Evolutionary conservation across 257 asterid genomes (phyloP).

Genomic region (Nicotiana obtusifolia): DNA sequence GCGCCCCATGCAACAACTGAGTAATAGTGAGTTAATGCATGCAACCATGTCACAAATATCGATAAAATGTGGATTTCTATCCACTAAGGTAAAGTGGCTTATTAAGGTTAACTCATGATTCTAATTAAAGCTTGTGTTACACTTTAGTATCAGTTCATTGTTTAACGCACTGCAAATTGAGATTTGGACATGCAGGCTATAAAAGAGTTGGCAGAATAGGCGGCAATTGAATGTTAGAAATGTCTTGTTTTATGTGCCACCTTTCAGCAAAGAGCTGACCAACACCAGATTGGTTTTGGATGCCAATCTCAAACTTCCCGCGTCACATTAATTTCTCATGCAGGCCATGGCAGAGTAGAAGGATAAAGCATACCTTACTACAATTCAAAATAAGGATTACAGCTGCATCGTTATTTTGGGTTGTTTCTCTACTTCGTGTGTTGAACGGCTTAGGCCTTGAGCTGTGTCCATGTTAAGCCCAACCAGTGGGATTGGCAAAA

Average conservation of each 20-base stretch:
- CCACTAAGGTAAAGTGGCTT: neutral
- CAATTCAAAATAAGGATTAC: too few relatives aligned
- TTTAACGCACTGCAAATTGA: neutral
- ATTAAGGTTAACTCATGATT: neutral
- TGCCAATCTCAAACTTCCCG: neutral
- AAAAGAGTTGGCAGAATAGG: slow-evolving; percentile 7
- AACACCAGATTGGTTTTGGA: neutral
- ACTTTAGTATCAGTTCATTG: neutral
- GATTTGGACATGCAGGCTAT: neutral
- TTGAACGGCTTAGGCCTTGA: neutral
- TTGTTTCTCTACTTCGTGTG: neutral
- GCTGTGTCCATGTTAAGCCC: neutral
- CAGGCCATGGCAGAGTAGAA: neutral
- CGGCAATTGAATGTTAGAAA: slow-evolving; percentile 16
- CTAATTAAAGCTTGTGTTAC: neutral
- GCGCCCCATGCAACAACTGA: neutral
- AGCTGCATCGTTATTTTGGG: too few relatives aligned
- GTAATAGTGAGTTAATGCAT: slow-evolving; percentile 20
- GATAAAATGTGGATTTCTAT: slow-evolving; percentile 15
- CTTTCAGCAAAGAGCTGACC: neutral
- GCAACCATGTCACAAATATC: slow-evolving; percentile 22
- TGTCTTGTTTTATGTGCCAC: slow-evolving; percentile 37
- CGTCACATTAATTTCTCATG: neutral
- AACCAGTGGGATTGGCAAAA: neutral
- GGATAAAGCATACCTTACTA: too few relatives aligned